Base-by-base conservation (phyloP, 1,284 basidiomycete genomes). In the Pholiota adiposa region DNA sequence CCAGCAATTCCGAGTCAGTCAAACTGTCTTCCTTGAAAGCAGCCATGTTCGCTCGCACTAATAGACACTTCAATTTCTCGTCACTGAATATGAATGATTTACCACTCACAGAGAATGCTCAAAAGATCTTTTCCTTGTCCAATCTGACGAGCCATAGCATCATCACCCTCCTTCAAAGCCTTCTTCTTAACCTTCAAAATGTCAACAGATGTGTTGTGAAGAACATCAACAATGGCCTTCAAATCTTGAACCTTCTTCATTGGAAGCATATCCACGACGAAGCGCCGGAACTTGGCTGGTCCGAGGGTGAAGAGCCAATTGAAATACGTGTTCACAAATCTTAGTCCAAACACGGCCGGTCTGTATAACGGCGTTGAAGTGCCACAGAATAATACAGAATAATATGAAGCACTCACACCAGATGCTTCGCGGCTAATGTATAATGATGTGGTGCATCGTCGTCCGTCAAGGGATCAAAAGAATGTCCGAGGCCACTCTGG, bases 101-200 rank as follows among this genome's bases (percentile, higher is more conserved):
- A 25, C 46, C 18, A 29, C 80, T 63, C 60, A 77, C 76, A 66
- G 40, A 83, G 75, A n/a, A 82, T 75, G 58, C 79, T 81, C 63
- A 82, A 72, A 51, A 83, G 71, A 63, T 83, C 82, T 54, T 77
- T 79, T 5, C 77, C 79, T 51, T 74, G 66, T 12, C 69, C 73
- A 27, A 79, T 67, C 54, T 77, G 72, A 25, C 65, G 64, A 19
- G 62, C 65, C 7, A 70, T n/a, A 18, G 63, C 69, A n/a, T 68
- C 66, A 31, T 75, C 69, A 1, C 68, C 69, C 23, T 61, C 62
- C 40, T 40, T 60, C 18, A 77, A 54, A n/a, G 72, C 71, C 21
- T 58, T 62, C 54, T 73, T 73, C 68, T 77, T 79, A 9, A 68
- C 54, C 21, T 71, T 64, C 21, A 72, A 72, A 4, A 80, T 75